Base-by-base conservation (phyloP, 1,139 yeast genomes). In the Sugiyamaella xylanicola region DNA sequence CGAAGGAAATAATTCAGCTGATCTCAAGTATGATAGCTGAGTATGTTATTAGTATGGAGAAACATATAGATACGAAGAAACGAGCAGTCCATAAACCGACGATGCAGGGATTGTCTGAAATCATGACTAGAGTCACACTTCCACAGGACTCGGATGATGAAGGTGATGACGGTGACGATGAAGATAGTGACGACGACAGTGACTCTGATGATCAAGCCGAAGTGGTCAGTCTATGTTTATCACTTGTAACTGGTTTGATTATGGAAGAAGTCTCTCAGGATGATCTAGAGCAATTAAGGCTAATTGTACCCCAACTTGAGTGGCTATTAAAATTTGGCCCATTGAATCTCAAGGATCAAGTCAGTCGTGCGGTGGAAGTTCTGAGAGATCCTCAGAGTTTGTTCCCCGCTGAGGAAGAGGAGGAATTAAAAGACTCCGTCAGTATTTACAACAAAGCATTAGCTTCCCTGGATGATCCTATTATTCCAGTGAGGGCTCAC, bases 401-500 rank as follows among this genome's bases (percentile, higher is more conserved):
- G n/a, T 51, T 39, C 37, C 25, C 40, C n/a, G 51, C 37, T 17
- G 54, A 37, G 15, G 55, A 56, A 8, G 53, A 56, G 8, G 32
- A 51, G 11, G 45, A 57, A 3, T 44, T 50, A 55, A 19, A 4
- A 5, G 25, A 66, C 56, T 53, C 62, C 4, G 53, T 59, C 9
- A 77, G 78, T 7, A 39, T 55, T 2, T 59, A 55, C 44, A 51
- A 54, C 16, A 74, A 82, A 41, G 96, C 96, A 0, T 73, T 89
- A 41, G 76, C 80, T 0, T 81, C 85, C 56, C 72, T 93, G 51
- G 84, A 83, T 57, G 97, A 92, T 68, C 88, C 93, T 0, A 72
- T 86, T 55, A 85, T 88, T 1, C 97, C 98, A 0, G 82, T 91
- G 2, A 76, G 92, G 55, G 98, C 96, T 0, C 93, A 88, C 69